These are phyloP conservation scores for Daldinia decipiens DNA, from an alignment of 495 filamentous ascomycete species.

Conservation along the genomic window DNA sequence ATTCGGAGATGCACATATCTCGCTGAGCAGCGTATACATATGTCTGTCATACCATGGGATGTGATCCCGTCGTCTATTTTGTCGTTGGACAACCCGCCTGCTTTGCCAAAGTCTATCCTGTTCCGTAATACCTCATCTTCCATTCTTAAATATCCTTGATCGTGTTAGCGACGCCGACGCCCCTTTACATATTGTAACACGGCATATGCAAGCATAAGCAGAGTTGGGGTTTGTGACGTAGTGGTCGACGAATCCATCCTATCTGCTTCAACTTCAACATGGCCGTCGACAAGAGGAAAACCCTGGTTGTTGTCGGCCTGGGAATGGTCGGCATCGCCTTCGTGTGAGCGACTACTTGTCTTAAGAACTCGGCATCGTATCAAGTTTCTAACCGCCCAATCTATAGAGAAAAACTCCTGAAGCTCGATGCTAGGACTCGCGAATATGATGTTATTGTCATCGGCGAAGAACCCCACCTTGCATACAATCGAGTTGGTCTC, in stretches of 20 bases:
- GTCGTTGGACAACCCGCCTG: neutral
- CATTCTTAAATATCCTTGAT: too few species aligned
- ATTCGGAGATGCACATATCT: constrained; percentile 42
- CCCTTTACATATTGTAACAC: constrained; percentile 11
- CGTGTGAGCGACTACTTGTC: constrained; percentile 68
- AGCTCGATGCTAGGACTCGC: constrained; percentile 77
- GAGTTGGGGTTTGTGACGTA: constrained; percentile 31
- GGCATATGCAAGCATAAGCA: constrained; percentile 11
- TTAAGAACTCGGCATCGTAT: constrained; percentile 66
- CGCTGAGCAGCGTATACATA: neutral
- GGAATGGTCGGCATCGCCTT: constrained; percentile 97
- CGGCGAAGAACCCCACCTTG: constrained; percentile 90
- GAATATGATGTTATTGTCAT: constrained; percentile 91
- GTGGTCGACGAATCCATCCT: neutral
- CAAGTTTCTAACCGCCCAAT: constrained; percentile 54
- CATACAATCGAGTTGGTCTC: constrained; percentile 96
- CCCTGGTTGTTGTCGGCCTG: constrained; percentile 86
- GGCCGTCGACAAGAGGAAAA: constrained; percentile 64
- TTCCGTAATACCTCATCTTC: neutral
- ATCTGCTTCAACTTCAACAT: constrained; percentile 32
- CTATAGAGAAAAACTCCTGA: constrained; percentile 87
- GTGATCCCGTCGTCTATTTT: constrained; percentile 11
- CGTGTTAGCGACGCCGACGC: neutral
- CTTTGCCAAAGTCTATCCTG: neutral
- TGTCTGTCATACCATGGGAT: neutral